These are phyloP conservation scores for Fusarium goolgardi DNA, from an alignment of 2,329 filamentous ascomycete genomes.

Conservation along the genomic window DNA sequence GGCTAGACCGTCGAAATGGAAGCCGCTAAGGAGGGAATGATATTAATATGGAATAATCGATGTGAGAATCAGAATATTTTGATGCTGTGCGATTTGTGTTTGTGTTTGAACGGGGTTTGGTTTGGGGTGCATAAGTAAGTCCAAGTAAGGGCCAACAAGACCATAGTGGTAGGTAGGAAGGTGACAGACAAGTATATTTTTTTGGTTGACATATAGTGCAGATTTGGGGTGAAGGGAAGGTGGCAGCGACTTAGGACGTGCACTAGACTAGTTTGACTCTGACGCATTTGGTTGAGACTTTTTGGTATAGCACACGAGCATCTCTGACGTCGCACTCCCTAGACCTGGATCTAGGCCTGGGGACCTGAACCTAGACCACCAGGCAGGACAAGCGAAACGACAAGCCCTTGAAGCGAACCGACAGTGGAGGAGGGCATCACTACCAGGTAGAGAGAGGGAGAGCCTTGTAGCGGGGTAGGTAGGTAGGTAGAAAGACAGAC, in stretches of 20 bases:
- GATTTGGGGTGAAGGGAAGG: slow-evolving; percentile 35
- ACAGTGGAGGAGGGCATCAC: neutral
- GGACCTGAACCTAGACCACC: slow-evolving; percentile 3
- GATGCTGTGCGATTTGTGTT: slow-evolving; percentile 36
- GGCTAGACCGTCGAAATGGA: neutral
- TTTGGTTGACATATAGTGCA: slow-evolving; percentile 41
- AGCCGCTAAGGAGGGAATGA: neutral
- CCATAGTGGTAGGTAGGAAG: neutral
- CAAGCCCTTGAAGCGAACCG: neutral
- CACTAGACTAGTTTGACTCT: slow-evolving; percentile 44
- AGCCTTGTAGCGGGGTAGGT: neutral
- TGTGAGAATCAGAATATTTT: slow-evolving; percentile 20
- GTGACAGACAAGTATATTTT: neutral
- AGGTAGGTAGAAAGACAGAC: neutral
- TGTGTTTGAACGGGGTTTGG: slow-evolving; percentile 25
- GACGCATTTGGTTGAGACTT: slow-evolving; percentile 51
- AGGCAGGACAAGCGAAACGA: neutral
- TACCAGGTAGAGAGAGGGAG: neutral
- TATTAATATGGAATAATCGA: slow-evolving; percentile 21
- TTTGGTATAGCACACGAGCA: slow-evolving; percentile 47
- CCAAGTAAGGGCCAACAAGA: slow-evolving; percentile 17
- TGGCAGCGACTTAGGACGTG: slow-evolving; percentile 47
- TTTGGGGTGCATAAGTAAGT: slow-evolving; percentile 30
- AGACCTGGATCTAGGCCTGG: slow-evolving; percentile 8
- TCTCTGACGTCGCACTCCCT: slow-evolving; percentile 52